These are phyloP conservation scores for Camellia granthamiana DNA, from an alignment of 148 eudicot genomes.

Conservation along the genomic window DNA sequence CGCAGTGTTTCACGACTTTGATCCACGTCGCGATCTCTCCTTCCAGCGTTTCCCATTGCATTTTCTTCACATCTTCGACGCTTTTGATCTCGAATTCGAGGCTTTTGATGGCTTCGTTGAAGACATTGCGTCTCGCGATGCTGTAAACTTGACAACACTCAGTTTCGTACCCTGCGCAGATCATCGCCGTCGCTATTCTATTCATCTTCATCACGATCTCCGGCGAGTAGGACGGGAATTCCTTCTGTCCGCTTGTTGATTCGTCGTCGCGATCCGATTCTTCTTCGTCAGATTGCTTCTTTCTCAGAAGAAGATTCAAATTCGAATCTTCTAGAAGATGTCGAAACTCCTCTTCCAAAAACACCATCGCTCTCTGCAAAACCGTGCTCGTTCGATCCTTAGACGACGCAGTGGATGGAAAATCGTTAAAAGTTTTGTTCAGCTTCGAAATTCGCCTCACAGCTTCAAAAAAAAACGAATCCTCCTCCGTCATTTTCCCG, in stretches of 20 bases:
- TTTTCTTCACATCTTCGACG: conserved; percentile 58
- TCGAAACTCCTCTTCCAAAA: conserved; percentile 66
- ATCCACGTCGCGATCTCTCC: conserved; percentile 63
- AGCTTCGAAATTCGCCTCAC: conserved; percentile 38
- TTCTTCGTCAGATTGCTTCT: neutral
- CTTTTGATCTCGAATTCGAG: conserved; percentile 51
- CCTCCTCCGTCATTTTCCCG: conserved; percentile 30
- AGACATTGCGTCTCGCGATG: conserved; percentile 39
- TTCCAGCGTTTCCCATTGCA: conserved; percentile 66
- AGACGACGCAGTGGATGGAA: conserved; percentile 20
- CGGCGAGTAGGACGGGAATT: conserved; percentile 35
- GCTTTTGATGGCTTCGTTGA: conserved; percentile 37
- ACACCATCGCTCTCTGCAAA: conserved; percentile 59
- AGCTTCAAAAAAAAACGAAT: conserved; percentile 34
- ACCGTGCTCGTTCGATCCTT: conserved; percentile 45
- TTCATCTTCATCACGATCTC: conserved; percentile 34
- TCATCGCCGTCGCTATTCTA: conserved; percentile 48
- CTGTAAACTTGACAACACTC: conserved; percentile 57
- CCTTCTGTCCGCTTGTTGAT: conserved; percentile 9
- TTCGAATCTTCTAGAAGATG: conserved; percentile 41
- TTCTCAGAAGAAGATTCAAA: too few species aligned
- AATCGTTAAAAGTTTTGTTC: conserved; percentile 28
- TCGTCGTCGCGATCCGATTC: conserved; percentile 10
- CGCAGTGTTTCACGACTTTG: conserved; percentile 43
- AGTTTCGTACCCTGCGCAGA: conserved; percentile 46